Evolutionary conservation across 2,329 filamentous ascomycete genomes (phyloP).

Genomic region (Ophiocordyceps unilateralis): DNA sequence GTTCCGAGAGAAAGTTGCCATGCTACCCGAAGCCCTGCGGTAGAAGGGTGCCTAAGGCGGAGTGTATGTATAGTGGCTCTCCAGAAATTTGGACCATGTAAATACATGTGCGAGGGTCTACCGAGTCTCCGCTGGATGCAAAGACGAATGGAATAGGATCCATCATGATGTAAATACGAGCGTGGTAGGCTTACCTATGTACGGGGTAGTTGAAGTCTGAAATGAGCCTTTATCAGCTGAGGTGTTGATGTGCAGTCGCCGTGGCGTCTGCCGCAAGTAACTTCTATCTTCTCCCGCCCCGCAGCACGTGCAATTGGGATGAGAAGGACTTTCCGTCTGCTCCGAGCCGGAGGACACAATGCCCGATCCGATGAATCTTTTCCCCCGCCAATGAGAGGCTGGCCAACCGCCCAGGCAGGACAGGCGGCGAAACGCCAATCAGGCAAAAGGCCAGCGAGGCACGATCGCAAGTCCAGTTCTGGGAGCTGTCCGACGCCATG

Average conservation of each 20-base stretch:
- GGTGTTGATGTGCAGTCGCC: no score
- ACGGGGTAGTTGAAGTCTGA: no score
- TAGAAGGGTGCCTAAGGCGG: background rate
- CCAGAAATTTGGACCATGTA: no score
- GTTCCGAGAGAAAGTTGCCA: slow-evolving; percentile 66
- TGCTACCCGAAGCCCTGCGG: slow-evolving; percentile 30
- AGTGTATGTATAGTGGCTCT: no score
- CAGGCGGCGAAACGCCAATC: background rate
- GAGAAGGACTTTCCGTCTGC: background rate
- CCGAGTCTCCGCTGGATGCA: no score
- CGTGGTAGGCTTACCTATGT: no score
- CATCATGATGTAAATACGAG: no score
- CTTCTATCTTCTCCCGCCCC: background rate
- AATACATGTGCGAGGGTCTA: no score
- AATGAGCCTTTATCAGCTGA: no score
- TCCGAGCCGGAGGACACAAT: background rate
- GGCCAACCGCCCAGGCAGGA: no score
- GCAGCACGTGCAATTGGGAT: background rate
- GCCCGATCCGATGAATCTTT: background rate
- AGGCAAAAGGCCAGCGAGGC: slow-evolving; percentile 3
- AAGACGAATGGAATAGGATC: no score
- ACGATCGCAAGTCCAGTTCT: slow-evolving; percentile 1
- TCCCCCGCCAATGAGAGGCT: background rate
- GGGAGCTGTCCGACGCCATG: slow-evolving; percentile 2
- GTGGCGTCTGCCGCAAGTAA: background rate